Percentiles rank a stretch among this genome's conserved stretches.
These are phyloP conservation scores for Phytophthora multivora DNA, from an alignment of 352 stramenopile genomes.

Conservation along the genomic window DNA sequence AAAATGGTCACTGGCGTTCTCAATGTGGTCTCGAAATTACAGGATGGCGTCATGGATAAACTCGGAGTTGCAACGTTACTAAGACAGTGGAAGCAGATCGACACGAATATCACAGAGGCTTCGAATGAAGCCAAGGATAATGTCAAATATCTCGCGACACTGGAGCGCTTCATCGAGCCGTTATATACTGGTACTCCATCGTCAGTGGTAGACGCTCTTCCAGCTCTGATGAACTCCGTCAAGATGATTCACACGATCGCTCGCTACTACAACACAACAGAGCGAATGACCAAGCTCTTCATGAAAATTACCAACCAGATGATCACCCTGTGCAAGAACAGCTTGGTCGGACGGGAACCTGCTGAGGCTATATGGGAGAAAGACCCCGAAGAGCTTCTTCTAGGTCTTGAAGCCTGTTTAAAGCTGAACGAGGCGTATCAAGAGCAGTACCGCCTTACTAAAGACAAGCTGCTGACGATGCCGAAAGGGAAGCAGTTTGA, in stretches of 20 bases:
- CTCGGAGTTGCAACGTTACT: slow-evolving; percentile 66
- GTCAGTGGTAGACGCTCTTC: slow-evolving; percentile 74
- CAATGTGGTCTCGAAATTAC: slow-evolving; percentile 81
- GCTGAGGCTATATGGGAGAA: slow-evolving; percentile 80
- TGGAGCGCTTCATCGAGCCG: slow-evolving; percentile 88
- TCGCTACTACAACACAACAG: slow-evolving; percentile 90
- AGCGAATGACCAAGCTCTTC: slow-evolving; percentile 91
- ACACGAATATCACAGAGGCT: slow-evolving; percentile 87
- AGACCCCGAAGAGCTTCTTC: slow-evolving; percentile 65
- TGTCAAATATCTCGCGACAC: slow-evolving; percentile 84
- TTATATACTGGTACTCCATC: slow-evolving; percentile 67
- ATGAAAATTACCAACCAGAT: slow-evolving; percentile 93
- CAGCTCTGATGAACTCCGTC: slow-evolving; percentile 89
- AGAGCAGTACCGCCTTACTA: slow-evolving; percentile 88
- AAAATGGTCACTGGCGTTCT: slow-evolving; percentile 87
- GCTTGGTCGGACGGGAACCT: slow-evolving; percentile 58
- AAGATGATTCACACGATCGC: slow-evolving; percentile 93
- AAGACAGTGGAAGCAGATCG: slow-evolving; percentile 87
- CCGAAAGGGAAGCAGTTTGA: slow-evolving; percentile 92
- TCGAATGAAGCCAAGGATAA: slow-evolving; percentile 89
- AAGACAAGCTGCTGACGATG: slow-evolving; percentile 90
- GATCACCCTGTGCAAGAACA: slow-evolving; percentile 82
- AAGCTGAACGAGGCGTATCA: slow-evolving; percentile 92
- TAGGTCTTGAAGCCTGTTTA: slow-evolving; percentile 77
- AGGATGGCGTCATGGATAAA: slow-evolving; percentile 68